Percentiles rank a stretch among this genome's conserved stretches.
Evolutionary conservation across 352 stramenopile species (phyloP).

Genomic region (Globisporangium paddicum): DNA sequence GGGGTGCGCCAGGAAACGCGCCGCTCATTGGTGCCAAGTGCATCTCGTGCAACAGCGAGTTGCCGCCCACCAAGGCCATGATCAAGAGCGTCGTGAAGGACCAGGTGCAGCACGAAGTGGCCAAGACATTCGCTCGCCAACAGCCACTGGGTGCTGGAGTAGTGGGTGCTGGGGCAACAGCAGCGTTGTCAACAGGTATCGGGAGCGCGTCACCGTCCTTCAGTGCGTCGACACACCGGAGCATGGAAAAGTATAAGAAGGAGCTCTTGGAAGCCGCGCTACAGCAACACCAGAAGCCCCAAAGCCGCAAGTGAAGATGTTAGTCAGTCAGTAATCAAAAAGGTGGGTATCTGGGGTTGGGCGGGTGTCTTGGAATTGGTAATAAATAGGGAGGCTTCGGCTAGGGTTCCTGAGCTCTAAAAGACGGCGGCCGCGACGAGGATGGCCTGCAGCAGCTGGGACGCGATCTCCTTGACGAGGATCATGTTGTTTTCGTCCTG

Average conservation of each 20-base stretch:
- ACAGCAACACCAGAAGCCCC: constrained; percentile 48
- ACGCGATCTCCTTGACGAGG: constrained; percentile 87
- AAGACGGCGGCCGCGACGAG: constrained; percentile 66
- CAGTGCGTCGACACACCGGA: constrained; percentile 54
- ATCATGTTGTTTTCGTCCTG: constrained; percentile 90
- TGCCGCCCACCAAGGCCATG: constrained; percentile 58
- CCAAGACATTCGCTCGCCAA: constrained; percentile 29
- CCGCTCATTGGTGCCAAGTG: constrained; percentile 52
- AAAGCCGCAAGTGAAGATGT: constrained; percentile 5
- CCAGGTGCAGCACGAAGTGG: constrained; percentile 60
- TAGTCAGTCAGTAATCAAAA: not conserved
- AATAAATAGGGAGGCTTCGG: constrained; percentile 9
- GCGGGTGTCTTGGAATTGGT: not conserved
- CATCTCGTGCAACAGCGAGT: constrained; percentile 62
- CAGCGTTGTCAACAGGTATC: not conserved
- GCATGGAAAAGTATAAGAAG: constrained; percentile 65
- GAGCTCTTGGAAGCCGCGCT: constrained; percentile 44
- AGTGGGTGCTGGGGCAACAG: constrained; percentile 8
- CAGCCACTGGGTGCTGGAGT: not conserved
- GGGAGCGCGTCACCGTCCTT: constrained; percentile 18
- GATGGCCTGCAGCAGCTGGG: constrained; percentile 78
- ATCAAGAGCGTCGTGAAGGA: constrained; percentile 52
- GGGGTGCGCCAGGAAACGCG: constrained; percentile 11
- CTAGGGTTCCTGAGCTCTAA: constrained; percentile 10
- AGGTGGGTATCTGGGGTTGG: not conserved